Conservation (phyloP, 495 filamentous ascomycete genomes). For the Penicillium flavigenum region DNA sequence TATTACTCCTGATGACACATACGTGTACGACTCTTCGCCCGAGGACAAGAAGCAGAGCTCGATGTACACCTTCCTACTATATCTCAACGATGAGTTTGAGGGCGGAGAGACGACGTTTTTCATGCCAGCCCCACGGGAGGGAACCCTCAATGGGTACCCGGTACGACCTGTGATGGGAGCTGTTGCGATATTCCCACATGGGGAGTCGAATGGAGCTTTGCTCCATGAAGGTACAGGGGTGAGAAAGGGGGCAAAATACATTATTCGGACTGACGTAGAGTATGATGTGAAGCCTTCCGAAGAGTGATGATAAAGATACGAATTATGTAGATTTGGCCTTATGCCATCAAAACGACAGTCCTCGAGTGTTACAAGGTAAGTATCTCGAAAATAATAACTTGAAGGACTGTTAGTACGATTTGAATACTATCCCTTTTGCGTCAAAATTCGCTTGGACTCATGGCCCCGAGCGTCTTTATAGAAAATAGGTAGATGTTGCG, state of each 20-base stretch:
- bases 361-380: not conserved
- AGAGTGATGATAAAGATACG: constrained; percentile 4
- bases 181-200: constrained; percentile 43
- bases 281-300: constrained; percentile 38
- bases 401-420: not conserved
- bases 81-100: constrained; percentile 44
- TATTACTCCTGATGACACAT: constrained; percentile 35
- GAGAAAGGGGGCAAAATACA: constrained; percentile 41
- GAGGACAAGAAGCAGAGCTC: constrained; percentile 38
- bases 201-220: constrained; percentile 40
- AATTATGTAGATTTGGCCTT: constrained; percentile 3
- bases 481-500: not conserved
- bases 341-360: not conserved
- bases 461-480: not conserved
- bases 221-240: constrained; percentile 43
- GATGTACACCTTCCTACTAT: constrained; percentile 44
- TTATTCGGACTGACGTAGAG: constrained; percentile 43
- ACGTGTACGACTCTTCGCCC: constrained; percentile 41
- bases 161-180: constrained; percentile 43
- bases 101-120: constrained; percentile 45
- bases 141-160: constrained; percentile 39
- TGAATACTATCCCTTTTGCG: not conserved
- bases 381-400: not conserved
- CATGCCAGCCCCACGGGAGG: constrained; percentile 36
- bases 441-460: not conserved